These are phyloP conservation scores for Debaryomycetaceae sp. DNA, from an alignment of 1,139 yeast genomes.

Conservation along the genomic window DNA sequence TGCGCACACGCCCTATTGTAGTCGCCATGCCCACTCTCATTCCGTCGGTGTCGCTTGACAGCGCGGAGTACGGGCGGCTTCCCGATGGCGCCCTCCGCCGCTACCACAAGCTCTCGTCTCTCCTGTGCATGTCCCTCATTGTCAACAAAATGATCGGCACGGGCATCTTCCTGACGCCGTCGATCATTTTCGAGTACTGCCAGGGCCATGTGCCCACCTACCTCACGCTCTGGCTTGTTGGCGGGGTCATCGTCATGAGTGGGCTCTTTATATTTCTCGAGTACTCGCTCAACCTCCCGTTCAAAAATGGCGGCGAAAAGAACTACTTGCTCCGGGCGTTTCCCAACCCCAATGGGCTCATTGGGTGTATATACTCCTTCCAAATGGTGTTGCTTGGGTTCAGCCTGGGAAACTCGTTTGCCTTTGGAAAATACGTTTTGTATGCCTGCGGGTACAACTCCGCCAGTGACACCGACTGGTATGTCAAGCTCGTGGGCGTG, in stretches of 20 bases:
- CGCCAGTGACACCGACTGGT: conserved; percentile 17
- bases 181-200: conserved; percentile 41
- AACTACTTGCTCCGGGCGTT: conserved; percentile 45
- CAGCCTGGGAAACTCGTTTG: conserved; percentile 48
- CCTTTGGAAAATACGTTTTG: conserved; percentile 46
- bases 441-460: conserved; percentile 29
- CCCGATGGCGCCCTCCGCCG: conserved; percentile 4
- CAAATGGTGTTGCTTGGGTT: conserved; percentile 46
- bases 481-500: conserved; percentile 42
- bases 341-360: conserved; percentile 29
- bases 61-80: conserved; percentile 4
- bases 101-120: conserved; percentile 13
- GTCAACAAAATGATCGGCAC: conserved; percentile 52
- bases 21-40: conserved; percentile 8
- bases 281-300: conserved; percentile 44
- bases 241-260: conserved; percentile 43
- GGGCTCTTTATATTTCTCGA: conserved; percentile 46
- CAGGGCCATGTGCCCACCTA: conserved; percentile 41
- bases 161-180: conserved; percentile 48
- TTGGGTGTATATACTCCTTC: conserved; percentile 43
- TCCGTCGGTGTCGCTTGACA: conserved; percentile 8
- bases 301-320: conserved; percentile 47
- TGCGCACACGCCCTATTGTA: too few species aligned
- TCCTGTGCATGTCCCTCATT: conserved; percentile 31
- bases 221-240: conserved; percentile 36